Percentiles rank a stretch among this genome's conserved stretches.
phyloP scores from a whole-genome alignment of 1,284 basidiomycete species.

The Kalmanozyma brasiliensis region DNA sequence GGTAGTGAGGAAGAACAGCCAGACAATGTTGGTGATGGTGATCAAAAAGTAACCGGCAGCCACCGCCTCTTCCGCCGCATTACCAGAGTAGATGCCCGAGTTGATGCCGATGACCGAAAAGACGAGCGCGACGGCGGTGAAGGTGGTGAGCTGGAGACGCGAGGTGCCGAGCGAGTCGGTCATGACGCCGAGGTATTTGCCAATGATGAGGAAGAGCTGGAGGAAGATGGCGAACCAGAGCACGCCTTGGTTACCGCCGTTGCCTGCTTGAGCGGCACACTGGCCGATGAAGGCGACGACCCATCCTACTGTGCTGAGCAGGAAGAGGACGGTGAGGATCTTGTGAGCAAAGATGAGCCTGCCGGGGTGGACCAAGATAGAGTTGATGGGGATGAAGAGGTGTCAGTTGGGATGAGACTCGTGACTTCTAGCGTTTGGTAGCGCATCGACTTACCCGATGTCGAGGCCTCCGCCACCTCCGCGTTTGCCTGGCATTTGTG shows the following conservation, averaged over 20 bases:
- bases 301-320: slow-evolving; percentile 87
- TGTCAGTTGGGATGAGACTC: slow-evolving; percentile 3
- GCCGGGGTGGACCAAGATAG: background rate
- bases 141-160: slow-evolving; percentile 84
- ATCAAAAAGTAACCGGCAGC: slow-evolving; percentile 94
- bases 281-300: slow-evolving; percentile 88
- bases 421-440: slow-evolving; percentile 6
- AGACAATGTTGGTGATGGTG: slow-evolving; percentile 83
- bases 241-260: slow-evolving; percentile 72
- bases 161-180: slow-evolving; percentile 84
- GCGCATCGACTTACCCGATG: slow-evolving; percentile 37
- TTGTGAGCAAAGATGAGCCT: slow-evolving; percentile 85
- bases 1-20: slow-evolving; percentile 94
- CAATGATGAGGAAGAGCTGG: slow-evolving; percentile 82
- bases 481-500: slow-evolving; percentile 48
- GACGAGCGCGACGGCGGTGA: slow-evolving; percentile 85
- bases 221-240: slow-evolving; percentile 93
- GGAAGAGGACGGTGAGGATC: slow-evolving; percentile 84
- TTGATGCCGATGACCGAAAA: slow-evolving; percentile 85
- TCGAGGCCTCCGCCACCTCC: slow-evolving; percentile 50
- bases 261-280: slow-evolving; percentile 56
- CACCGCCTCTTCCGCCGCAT: slow-evolving; percentile 72
- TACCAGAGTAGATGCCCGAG: slow-evolving; percentile 63
- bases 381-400: slow-evolving; percentile 4
- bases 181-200: slow-evolving; percentile 82